Conservation (phyloP, 2,329 filamentous ascomycete species). For the Fusarium citri region DNA sequence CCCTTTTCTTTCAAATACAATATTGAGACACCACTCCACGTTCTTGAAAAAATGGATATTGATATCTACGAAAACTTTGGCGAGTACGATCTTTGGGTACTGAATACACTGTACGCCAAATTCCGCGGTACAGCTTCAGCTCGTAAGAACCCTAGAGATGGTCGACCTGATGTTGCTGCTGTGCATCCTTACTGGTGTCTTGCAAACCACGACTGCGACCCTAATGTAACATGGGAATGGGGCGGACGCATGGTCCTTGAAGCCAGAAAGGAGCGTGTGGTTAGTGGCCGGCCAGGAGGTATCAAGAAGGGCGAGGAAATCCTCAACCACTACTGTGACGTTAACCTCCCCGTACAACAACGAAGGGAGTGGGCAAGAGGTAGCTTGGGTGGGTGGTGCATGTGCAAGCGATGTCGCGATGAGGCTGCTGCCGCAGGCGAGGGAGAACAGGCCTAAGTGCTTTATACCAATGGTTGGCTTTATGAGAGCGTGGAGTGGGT, state of each 20-base stretch:
- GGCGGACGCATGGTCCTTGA: constrained; percentile 79
- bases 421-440: constrained; percentile 65
- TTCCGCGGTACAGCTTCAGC: constrained; percentile 94
- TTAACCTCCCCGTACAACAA: constrained; percentile 79
- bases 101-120: constrained; percentile 93
- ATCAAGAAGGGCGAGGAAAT: constrained; percentile 86
- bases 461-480: not conserved
- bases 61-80: constrained; percentile 73
- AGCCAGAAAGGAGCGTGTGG: constrained; percentile 68
- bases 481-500: constrained; percentile 14
- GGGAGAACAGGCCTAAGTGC: constrained; percentile 17
- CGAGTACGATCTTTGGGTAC: constrained; percentile 80
- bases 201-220: constrained; percentile 95
- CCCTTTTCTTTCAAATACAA: constrained; percentile 84
- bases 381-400: constrained; percentile 88
- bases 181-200: constrained; percentile 97
- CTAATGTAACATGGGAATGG: constrained; percentile 96
- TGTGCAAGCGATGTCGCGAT: constrained; percentile 83
- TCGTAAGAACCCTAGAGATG: constrained; percentile 78
- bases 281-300: constrained; percentile 64
- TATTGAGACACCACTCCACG: constrained; percentile 78
- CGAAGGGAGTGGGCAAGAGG: constrained; percentile 90
- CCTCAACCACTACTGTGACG: constrained; percentile 93
- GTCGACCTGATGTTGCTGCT: constrained; percentile 89
- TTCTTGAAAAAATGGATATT: constrained; percentile 86